phyloP scores from a whole-genome alignment of 768 basidiomycete species.

The Stropharia rugosoannulata region DNA sequence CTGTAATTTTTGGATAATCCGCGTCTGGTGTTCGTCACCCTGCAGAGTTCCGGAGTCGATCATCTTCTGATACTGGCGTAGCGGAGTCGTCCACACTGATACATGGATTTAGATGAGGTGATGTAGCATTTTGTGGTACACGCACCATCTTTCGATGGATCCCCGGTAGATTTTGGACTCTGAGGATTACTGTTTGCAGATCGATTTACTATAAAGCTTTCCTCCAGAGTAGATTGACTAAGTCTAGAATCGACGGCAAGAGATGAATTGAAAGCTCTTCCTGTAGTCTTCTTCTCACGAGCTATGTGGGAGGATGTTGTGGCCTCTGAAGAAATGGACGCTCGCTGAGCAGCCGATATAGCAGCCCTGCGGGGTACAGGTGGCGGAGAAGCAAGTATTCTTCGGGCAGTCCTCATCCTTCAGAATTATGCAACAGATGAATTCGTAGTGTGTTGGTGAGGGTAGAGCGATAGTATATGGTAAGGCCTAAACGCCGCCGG shows the following conservation, averaged over 20 bases:
- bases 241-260: slow-evolving; percentile 28
- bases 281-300: slow-evolving; percentile 14
- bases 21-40: slow-evolving; percentile 81
- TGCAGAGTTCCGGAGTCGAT: slow-evolving; percentile 51
- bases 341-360: slow-evolving; percentile 15
- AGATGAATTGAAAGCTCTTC: slow-evolving; percentile 33
- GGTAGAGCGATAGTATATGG: not conserved
- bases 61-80: slow-evolving; percentile 45
- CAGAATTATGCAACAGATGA: not conserved
- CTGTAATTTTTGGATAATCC: slow-evolving; percentile 83
- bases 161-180: slow-evolving; percentile 15
- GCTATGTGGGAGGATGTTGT: slow-evolving; percentile 11
- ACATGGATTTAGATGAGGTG: slow-evolving; percentile 1
- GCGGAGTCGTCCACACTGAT: slow-evolving; percentile 37
- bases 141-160: slow-evolving; percentile 19
- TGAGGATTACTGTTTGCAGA: slow-evolving; percentile 11
- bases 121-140: not conserved
- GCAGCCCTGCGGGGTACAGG: slow-evolving; percentile 12
- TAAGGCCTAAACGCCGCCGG: slow-evolving; percentile 23
- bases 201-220: slow-evolving; percentile 18
- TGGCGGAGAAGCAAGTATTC: slow-evolving; percentile 19
- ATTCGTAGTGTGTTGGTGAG: not conserved
- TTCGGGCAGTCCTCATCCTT: slow-evolving; percentile 32
- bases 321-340: slow-evolving; percentile 17
- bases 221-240: slow-evolving; percentile 23